A percentile compares a stretch with the other conserved stretches of the same genome.
Conservation (phyloP, 495 filamentous ascomycete genomes). For the Trichoderma asperelloides region DNA sequence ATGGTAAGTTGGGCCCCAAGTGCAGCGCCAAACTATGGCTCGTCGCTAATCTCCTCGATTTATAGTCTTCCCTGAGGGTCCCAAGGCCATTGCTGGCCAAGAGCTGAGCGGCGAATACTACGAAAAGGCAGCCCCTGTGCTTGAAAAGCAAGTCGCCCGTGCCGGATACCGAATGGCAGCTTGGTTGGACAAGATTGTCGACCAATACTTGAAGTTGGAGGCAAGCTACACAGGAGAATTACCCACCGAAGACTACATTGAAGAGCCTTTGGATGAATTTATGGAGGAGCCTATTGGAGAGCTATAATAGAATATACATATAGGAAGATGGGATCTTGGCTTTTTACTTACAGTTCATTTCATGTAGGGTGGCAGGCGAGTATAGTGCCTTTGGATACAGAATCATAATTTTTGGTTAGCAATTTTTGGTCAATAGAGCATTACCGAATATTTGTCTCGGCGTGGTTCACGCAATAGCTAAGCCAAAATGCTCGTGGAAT, state of each 20-base stretch:
- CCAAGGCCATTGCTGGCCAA: slow-evolving; percentile 40
- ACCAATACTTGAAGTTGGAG: slow-evolving; percentile 15
- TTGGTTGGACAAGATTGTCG: slow-evolving; percentile 50
- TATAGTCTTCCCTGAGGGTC: slow-evolving; percentile 47
- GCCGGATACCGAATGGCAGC: slow-evolving; percentile 61
- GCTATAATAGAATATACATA: slow-evolving; percentile 15
- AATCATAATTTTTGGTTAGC: no score
- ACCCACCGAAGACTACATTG: not conserved
- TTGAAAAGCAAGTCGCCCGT: slow-evolving; percentile 67
- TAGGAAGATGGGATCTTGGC: not conserved
- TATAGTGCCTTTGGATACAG: no score
- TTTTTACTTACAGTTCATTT: not conserved
- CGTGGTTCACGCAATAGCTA: no score
- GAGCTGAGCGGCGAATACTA: slow-evolving; percentile 59
- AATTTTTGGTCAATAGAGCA: no score
- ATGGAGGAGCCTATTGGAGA: slow-evolving; percentile 14
- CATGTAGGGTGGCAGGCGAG: no score
- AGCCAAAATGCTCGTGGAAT: no score
- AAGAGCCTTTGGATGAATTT: slow-evolving; percentile 1
- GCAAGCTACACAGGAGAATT: not conserved
- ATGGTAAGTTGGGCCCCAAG: slow-evolving; percentile 24
- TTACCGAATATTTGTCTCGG: no score
- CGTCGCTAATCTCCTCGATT: not conserved
- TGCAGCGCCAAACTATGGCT: not conserved
- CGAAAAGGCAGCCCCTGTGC: slow-evolving; percentile 47